Percentiles rank a stretch among this genome's conserved stretches.
Evolutionary conservation across 1,139 yeast species (phyloP).

Genomic region (Geotrichum candidum): DNA sequence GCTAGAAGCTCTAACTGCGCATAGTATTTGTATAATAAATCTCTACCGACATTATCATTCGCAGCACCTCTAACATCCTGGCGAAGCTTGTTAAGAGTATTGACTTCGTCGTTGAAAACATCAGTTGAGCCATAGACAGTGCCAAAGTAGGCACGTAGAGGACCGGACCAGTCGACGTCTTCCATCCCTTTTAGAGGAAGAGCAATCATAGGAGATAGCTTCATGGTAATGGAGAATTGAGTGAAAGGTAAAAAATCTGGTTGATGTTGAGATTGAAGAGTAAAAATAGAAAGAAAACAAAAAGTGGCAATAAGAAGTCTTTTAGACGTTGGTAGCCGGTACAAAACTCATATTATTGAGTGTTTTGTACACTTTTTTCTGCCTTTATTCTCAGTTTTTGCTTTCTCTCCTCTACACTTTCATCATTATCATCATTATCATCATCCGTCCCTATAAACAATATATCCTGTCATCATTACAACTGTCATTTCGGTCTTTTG

Average conservation of each 20-base stretch:
- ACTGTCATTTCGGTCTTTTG: neutral
- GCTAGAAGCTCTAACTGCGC: constrained; percentile 79
- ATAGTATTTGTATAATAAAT: constrained; percentile 63
- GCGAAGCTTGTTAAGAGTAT: constrained; percentile 53
- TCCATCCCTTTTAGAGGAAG: constrained; percentile 52
- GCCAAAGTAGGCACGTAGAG: constrained; percentile 54
- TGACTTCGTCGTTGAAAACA: constrained; percentile 54
- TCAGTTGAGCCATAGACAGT: constrained; percentile 59
- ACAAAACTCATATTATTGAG: neutral
- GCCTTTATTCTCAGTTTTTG: neutral
- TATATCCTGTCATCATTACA: neutral
- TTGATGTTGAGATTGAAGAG: neutral
- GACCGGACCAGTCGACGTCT: constrained; percentile 58
- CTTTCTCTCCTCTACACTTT: neutral
- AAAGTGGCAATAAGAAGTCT: neutral
- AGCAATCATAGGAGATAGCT: constrained; percentile 35
- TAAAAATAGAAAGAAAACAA: neutral
- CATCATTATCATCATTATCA: neutral
- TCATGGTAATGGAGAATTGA: constrained; percentile 22
- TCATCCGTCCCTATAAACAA: neutral
- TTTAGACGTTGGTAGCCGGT: neutral
- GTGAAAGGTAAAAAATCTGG: neutral
- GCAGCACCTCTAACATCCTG: constrained; percentile 52
- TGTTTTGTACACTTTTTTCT: neutral
- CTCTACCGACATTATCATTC: constrained; percentile 38